phyloP scores from a whole-genome alignment of 2,329 filamentous ascomycete genomes.

The Rachicladosporium sp. region DNA sequence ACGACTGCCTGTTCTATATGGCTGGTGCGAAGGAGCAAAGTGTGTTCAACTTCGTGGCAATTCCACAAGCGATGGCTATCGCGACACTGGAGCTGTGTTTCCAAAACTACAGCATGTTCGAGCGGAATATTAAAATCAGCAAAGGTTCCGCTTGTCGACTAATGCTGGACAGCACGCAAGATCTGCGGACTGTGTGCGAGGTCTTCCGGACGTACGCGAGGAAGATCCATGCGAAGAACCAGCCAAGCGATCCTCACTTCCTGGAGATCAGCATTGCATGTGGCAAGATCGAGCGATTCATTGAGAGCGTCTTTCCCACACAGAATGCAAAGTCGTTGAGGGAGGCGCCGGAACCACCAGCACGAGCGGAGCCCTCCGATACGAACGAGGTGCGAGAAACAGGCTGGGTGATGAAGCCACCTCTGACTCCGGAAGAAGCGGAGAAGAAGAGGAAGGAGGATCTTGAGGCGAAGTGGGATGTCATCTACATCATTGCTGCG shows the following conservation, averaged over 20 bases:
- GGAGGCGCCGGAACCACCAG: constrained; percentile 8
- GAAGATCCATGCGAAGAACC: constrained; percentile 85
- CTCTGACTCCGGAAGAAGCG: constrained; percentile 41
- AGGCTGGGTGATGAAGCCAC: background rate
- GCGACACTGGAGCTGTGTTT: constrained; percentile 90
- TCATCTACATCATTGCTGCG: constrained; percentile 51
- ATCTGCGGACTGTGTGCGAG: constrained; percentile 66
- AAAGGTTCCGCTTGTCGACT: constrained; percentile 86
- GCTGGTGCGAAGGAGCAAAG: constrained; percentile 89
- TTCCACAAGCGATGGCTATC: constrained; percentile 95
- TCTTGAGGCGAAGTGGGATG: constrained; percentile 41
- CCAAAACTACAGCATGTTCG: constrained; percentile 75
- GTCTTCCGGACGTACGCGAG: constrained; percentile 68
- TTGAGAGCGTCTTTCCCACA: constrained; percentile 81
- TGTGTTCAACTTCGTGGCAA: constrained; percentile 97
- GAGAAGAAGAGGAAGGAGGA: constrained; percentile 41
- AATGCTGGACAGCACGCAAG: constrained; percentile 89
- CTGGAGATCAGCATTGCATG: constrained; percentile 83
- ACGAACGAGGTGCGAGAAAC: constrained; percentile 26
- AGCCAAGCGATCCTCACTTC: constrained; percentile 83
- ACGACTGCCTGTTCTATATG: constrained; percentile 97
- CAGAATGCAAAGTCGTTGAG: constrained; percentile 53
- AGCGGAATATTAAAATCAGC: constrained; percentile 87
- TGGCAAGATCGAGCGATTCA: constrained; percentile 90
- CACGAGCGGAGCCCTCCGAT: constrained; percentile 41